Percentiles rank a stretch among this genome's conserved stretches.
phyloP scores from a whole-genome alignment of 78 protist genomes.

The Anaeramoeba flamelloides region DNA sequence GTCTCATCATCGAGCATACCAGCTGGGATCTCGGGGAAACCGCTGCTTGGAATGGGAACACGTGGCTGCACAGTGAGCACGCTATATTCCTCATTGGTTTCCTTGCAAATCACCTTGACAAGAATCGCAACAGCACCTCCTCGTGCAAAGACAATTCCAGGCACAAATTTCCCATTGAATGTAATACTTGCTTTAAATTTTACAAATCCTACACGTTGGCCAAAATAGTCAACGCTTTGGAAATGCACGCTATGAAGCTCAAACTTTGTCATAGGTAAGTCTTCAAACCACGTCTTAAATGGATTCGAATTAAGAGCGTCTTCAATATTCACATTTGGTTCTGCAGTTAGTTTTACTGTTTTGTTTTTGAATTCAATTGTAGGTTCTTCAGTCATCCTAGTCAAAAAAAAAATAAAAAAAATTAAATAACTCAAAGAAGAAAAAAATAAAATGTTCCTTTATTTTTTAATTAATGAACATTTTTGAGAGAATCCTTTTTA shows the following conservation, averaged over 20 bases:
- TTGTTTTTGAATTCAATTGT: no score
- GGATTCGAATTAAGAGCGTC: no score
- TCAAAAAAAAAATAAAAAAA: no score
- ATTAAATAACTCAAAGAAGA: no score
- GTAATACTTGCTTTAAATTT: slow-evolving; percentile 18
- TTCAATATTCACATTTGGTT: no score
- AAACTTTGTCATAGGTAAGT: not conserved
- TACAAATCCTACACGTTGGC: slow-evolving; percentile 16
- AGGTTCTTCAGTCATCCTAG: no score
- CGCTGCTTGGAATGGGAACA: not conserved
- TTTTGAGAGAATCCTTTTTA: no score
- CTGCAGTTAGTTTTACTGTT: no score
- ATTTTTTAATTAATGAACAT: no score
- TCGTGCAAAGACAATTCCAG: slow-evolving; percentile 18
- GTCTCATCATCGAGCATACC: slow-evolving; percentile 20
- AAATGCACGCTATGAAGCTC: not conserved
- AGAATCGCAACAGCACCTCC: slow-evolving; percentile 19
- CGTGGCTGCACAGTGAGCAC: slow-evolving; percentile 26
- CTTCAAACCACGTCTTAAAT: not conserved
- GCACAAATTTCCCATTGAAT: not conserved
- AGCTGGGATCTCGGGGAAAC: slow-evolving; percentile 20
- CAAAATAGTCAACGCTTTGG: slow-evolving; percentile 14
- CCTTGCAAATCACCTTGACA: not conserved
- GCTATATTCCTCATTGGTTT: slow-evolving; percentile 9
- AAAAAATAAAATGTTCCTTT: no score